phyloP scores from a whole-genome alignment of 768 basidiomycete genomes.

The Podaxis pistillaris region DNA sequence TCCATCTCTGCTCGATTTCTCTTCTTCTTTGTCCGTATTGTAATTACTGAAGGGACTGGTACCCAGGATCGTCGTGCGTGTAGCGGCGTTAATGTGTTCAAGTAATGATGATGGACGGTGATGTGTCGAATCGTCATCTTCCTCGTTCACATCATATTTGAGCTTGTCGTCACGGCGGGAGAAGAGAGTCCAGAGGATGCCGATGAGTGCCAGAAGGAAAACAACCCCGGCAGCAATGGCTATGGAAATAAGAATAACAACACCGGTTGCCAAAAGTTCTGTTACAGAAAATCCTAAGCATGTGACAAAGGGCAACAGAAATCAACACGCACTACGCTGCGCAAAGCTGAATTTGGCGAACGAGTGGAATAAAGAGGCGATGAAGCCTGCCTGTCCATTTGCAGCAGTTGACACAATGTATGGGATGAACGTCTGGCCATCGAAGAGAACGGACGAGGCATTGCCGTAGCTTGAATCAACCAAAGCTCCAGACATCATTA shows the following conservation, averaged over 20 bases:
- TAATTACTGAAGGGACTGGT: constrained; percentile 35
- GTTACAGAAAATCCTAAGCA: constrained; percentile 16
- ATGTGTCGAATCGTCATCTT: constrained; percentile 71
- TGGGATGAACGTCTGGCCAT: constrained; percentile 79
- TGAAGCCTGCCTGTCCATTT: constrained; percentile 65
- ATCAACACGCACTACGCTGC: constrained; percentile 55
- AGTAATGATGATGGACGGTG: constrained; percentile 86
- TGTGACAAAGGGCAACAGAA: constrained; percentile 7
- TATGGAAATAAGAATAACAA: constrained; percentile 96
- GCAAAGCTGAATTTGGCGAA: constrained; percentile 73
- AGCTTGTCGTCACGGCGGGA: constrained; percentile 75
- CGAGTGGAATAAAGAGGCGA: constrained; percentile 83
- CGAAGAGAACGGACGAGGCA: constrained; percentile 83
- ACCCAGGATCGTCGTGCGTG: constrained; percentile 78
- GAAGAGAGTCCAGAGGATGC: constrained; percentile 88
- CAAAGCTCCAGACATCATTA: constrained; percentile 84
- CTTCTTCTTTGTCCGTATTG: constrained; percentile 57
- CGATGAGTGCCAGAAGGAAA: constrained; percentile 81
- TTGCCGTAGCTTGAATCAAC: constrained; percentile 70
- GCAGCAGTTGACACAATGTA: constrained; percentile 71
- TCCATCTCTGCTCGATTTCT: constrained; percentile 32
- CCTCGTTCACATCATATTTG: constrained; percentile 60
- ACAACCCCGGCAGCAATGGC: constrained; percentile 95
- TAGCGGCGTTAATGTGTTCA: constrained; percentile 89
- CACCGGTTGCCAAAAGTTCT: constrained; percentile 88